Percentiles rank a stretch among this genome's conserved stretches.
phyloP scores from a whole-genome alignment of 345 rosid species.

The Eucalyptus decipiens region DNA sequence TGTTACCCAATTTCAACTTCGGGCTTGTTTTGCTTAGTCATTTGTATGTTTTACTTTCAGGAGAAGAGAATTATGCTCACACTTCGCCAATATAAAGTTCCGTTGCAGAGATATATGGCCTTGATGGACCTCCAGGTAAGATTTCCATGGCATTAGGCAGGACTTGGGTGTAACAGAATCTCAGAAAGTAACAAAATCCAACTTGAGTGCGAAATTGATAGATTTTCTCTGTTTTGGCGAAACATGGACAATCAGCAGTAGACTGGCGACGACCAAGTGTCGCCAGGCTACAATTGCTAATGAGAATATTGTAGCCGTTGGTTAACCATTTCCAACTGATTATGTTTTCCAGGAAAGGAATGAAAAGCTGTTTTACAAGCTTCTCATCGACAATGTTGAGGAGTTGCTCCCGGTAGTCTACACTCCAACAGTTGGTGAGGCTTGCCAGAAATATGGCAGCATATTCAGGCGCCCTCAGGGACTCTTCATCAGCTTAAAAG shows the following conservation, averaged over 20 bases:
- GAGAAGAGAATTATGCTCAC: conserved; percentile 64
- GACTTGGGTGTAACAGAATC: neutral
- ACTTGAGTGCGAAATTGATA: neutral
- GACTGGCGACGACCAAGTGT: neutral
- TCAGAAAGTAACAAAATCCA: neutral
- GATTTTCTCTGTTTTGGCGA: neutral
- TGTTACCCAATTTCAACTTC: neutral
- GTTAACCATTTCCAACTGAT: neutral
- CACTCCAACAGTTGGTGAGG: conserved; percentile 97
- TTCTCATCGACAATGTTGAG: conserved; percentile 83
- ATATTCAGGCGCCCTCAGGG: conserved; percentile 91
- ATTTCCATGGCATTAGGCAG: neutral
- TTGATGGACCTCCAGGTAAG: conserved; percentile 95
- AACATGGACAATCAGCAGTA: neutral
- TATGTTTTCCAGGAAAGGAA: conserved; percentile 63
- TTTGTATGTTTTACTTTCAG: conserved; percentile 15
- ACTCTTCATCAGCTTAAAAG: conserved; percentile 89
- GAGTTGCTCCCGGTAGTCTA: conserved; percentile 89
- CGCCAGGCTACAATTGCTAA: neutral
- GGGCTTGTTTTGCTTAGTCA: neutral
- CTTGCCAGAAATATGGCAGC: conserved; percentile 97
- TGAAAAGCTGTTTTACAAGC: conserved; percentile 89
- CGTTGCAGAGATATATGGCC: conserved; percentile 80
- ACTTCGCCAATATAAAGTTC: conserved; percentile 76
- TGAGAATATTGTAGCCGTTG: neutral